A percentile compares a stretch with the other conserved stretches of the same genome.
Evolutionary conservation across 2,329 filamentous ascomycete genomes (phyloP).

Genomic region (Chalara sp.): DNA sequence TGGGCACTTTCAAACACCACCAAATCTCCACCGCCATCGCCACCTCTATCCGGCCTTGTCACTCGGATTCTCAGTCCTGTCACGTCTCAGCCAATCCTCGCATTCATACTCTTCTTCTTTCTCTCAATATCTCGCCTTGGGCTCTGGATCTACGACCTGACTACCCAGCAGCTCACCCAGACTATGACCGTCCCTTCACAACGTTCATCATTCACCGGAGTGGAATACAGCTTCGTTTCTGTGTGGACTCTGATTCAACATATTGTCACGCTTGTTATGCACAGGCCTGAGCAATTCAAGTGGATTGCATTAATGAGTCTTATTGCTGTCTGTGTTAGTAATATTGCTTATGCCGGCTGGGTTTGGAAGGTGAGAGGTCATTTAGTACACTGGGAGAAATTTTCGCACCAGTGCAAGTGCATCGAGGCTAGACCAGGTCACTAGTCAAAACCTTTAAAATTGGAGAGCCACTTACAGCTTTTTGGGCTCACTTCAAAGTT

Average conservation of each 20-base stretch:
- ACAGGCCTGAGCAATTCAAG: slow-evolving; percentile 31
- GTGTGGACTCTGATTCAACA: slow-evolving; percentile 34
- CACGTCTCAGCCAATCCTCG: slow-evolving; percentile 19
- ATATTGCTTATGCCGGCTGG: slow-evolving; percentile 31
- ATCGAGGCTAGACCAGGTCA: too few relatives aligned
- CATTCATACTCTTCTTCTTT: slow-evolving; percentile 32
- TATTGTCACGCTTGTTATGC: slow-evolving; percentile 30
- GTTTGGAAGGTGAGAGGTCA: slow-evolving; percentile 32
- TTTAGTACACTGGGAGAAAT: slow-evolving; percentile 34
- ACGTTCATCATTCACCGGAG: slow-evolving; percentile 35
- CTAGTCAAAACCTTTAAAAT: too few relatives aligned
- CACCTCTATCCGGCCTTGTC: slow-evolving; percentile 7
- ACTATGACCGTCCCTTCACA: slow-evolving; percentile 28
- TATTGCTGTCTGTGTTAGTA: slow-evolving; percentile 25
- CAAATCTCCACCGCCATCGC: slow-evolving; percentile 11
- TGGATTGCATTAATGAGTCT: slow-evolving; percentile 33
- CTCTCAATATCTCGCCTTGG: slow-evolving; percentile 36
- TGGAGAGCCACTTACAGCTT: too few relatives aligned
- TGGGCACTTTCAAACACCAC: slow-evolving; percentile 19
- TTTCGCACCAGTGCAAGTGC: background rate
- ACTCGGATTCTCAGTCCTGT: slow-evolving; percentile 7
- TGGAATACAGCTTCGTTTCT: slow-evolving; percentile 33
- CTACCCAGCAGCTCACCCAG: slow-evolving; percentile 37
- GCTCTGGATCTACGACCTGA: slow-evolving; percentile 38
- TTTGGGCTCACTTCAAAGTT: too few relatives aligned